phyloP scores from a whole-genome alignment of 345 rosid species.

The Gossypium bickii region DNA sequence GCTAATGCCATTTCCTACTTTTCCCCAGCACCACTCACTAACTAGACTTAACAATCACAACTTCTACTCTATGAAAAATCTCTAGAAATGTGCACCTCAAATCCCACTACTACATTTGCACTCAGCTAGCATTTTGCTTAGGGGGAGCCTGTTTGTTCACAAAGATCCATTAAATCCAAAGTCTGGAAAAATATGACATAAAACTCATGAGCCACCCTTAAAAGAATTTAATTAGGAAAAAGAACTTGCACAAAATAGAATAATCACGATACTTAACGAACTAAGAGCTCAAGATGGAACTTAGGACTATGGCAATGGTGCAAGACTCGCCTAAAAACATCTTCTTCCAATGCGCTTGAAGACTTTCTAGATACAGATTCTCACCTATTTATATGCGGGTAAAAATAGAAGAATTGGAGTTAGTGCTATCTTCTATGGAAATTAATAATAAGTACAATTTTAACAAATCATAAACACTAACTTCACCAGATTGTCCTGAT shows the following conservation, averaged over 20 bases:
- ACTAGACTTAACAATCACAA: background rate
- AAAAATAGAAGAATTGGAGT: background rate
- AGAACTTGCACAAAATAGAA: too few relatives aligned
- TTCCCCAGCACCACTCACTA: background rate
- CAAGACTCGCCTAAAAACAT: too few relatives aligned
- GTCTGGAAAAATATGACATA: background rate
- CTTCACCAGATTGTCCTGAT: slow-evolving; percentile 43
- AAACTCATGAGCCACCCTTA: background rate
- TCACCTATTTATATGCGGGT: slow-evolving; percentile 45
- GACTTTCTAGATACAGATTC: slow-evolving; percentile 40
- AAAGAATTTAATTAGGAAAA: too few relatives aligned
- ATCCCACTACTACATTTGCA: background rate
- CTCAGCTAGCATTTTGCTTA: background rate
- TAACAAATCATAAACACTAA: background rate
- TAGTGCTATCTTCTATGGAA: background rate
- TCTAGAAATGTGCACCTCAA: background rate
- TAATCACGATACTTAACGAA: too few relatives aligned
- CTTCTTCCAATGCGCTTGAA: too few relatives aligned
- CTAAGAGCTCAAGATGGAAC: too few relatives aligned
- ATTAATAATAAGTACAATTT: background rate
- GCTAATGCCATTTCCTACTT: background rate
- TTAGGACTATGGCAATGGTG: too few relatives aligned
- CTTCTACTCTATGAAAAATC: background rate
- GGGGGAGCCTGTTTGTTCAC: background rate
- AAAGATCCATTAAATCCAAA: background rate